These are phyloP conservation scores for Beauveria sp. DNA, from an alignment of 2,329 filamentous ascomycete species.

Conservation along the genomic window DNA sequence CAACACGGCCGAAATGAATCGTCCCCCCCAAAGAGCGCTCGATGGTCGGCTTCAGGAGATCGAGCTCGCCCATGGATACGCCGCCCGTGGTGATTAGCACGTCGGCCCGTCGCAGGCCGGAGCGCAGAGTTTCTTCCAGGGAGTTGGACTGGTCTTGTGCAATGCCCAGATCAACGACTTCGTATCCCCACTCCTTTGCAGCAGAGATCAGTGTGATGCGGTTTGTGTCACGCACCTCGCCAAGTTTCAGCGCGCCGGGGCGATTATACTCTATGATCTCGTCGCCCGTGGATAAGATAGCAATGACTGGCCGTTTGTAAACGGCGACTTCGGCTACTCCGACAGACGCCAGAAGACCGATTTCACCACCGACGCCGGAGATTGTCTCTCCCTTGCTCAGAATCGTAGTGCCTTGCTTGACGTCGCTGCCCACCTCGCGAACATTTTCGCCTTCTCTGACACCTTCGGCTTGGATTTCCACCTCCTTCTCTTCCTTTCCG, in stretches of 20 bases:
- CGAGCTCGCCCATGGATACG: slow-evolving; percentile 95
- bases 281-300: slow-evolving; percentile 88
- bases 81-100: slow-evolving; percentile 88
- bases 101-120: slow-evolving; percentile 66
- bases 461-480: slow-evolving; percentile 75
- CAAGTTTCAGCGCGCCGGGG: slow-evolving; percentile 55
- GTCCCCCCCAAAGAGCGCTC: slow-evolving; percentile 83
- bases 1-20: slow-evolving; percentile 92
- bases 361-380: slow-evolving; percentile 79
- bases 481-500: slow-evolving; percentile 73
- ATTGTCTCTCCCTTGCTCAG: slow-evolving; percentile 74
- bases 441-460: slow-evolving; percentile 79
- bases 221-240: slow-evolving; percentile 92
- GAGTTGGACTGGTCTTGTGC: slow-evolving; percentile 64
- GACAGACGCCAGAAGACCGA: slow-evolving; percentile 81
- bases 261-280: slow-evolving; percentile 75
- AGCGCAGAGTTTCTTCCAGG: slow-evolving; percentile 70
- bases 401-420: slow-evolving; percentile 60
- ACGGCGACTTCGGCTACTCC: slow-evolving; percentile 64
- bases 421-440: slow-evolving; percentile 83
- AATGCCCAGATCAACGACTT: slow-evolving; percentile 79
- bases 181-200: slow-evolving; percentile 64
- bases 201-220: slow-evolving; percentile 80
- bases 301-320: slow-evolving; percentile 70
- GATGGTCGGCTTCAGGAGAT: slow-evolving; percentile 92